Conservation (phyloP, 306 rosid species). For the Cucurbita pepo region DNA sequence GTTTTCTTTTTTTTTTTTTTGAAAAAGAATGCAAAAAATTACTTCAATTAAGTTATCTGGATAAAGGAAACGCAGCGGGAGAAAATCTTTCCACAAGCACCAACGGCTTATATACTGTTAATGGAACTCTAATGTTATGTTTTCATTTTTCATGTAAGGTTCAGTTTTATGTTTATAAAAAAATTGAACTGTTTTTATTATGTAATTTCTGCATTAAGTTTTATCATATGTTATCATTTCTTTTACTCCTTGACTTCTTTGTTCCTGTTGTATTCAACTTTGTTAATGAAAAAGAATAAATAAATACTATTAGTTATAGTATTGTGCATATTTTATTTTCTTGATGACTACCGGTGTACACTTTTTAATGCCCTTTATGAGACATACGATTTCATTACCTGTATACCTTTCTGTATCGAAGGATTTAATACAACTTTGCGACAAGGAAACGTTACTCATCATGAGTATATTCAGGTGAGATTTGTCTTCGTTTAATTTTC, state of each 20-base stretch:
- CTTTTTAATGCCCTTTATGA: background rate
- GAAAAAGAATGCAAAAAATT: background rate
- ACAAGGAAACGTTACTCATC: constrained; percentile 90
- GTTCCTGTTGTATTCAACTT: background rate
- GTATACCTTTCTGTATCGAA: constrained; percentile 9
- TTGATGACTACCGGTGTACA: background rate
- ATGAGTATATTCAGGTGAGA: constrained; percentile 86
- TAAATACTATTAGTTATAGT: background rate
- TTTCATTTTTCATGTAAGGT: background rate
- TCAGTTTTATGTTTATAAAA: background rate
- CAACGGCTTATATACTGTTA: background rate
- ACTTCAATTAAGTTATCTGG: background rate
- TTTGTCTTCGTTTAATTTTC: constrained; percentile 1
- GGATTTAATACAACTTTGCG: constrained; percentile 96
- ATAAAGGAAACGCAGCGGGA: background rate
- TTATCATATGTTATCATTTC: background rate
- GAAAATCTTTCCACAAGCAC: background rate
- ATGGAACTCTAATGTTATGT: background rate
- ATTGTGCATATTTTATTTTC: background rate
- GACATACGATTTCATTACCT: background rate
- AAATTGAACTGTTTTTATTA: background rate
- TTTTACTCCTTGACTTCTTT: background rate
- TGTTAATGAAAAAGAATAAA: background rate
- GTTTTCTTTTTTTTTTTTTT: background rate
- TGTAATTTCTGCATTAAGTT: background rate